Percentiles rank a stretch among this genome's conserved stretches.
These are phyloP conservation scores for Senecio squalidus DNA, from an alignment of 140 eudicot species.

Conservation along the genomic window DNA sequence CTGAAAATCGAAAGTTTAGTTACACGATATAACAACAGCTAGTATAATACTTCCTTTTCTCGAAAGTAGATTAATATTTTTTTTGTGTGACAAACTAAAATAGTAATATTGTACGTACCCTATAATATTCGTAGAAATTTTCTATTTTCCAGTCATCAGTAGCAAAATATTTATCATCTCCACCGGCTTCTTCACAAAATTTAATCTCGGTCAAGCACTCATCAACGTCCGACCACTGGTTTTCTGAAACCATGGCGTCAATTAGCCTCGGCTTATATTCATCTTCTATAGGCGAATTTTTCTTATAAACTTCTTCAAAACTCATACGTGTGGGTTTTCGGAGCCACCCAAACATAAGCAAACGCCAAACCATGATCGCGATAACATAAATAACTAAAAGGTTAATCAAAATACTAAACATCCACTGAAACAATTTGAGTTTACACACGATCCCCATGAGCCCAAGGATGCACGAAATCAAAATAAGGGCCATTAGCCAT, in stretches of 20 bases:
- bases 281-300: conserved; percentile 27
- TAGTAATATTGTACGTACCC: too few species aligned
- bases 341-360: conserved; percentile 29
- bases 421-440: conserved; percentile 26
- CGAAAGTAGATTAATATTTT: too few species aligned
- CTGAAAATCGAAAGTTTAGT: conserved; percentile 23
- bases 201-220: conserved; percentile 26
- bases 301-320: conserved; percentile 30
- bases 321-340: conserved; percentile 21
- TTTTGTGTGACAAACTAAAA: too few species aligned
- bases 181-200: conserved; percentile 30
- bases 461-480: conserved; percentile 30
- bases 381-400: conserved; percentile 22
- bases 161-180: conserved; percentile 16
- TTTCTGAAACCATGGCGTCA: conserved; percentile 26
- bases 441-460: conserved; percentile 32
- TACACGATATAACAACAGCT: background rate
- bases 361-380: conserved; percentile 34
- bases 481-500: conserved; percentile 26
- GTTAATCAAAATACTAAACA: conserved; percentile 24
- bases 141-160: conserved; percentile 34
- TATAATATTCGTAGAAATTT: conserved; percentile 22
- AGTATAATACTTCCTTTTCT: too few species aligned
- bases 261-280: conserved; percentile 26
- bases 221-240: conserved; percentile 15